Percentiles rank a stretch among this genome's conserved stretches.
These are phyloP conservation scores for Candida xiaguanensis DNA, from an alignment of 805 yeast genomes.

Conservation along the genomic window DNA sequence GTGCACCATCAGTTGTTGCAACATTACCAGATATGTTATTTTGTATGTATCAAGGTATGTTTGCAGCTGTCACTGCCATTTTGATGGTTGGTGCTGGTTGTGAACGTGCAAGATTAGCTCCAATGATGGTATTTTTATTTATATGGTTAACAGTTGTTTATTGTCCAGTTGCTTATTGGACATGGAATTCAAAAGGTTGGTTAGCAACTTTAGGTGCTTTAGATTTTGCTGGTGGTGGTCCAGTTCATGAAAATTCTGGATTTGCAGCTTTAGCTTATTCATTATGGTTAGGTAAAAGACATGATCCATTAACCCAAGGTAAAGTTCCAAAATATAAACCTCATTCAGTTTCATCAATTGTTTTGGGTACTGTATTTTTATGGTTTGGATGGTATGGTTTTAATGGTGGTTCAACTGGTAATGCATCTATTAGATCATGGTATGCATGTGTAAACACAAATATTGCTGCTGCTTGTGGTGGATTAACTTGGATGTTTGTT, in stretches of 20 bases:
- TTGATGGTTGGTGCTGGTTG: constrained; percentile 97
- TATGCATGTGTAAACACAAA: constrained; percentile 92
- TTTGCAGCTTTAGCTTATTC: constrained; percentile 95
- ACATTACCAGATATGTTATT: constrained; percentile 88
- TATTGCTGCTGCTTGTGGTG: constrained; percentile 91
- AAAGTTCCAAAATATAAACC: constrained; percentile 89
- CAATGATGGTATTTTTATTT: constrained; percentile 93
- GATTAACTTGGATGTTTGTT: constrained; percentile 88
- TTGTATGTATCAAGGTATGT: constrained; percentile 94
- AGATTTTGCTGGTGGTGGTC: constrained; percentile 99
- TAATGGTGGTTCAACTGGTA: constrained; percentile 98
- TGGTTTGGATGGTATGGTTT: constrained; percentile 99
- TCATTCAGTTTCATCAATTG: constrained; percentile 86
- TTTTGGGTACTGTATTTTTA: constrained; percentile 87
- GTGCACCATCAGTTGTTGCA: constrained; percentile 65
- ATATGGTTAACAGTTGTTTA: constrained; percentile 94
- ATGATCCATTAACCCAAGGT: constrained; percentile 66
- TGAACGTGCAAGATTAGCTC: constrained; percentile 93
- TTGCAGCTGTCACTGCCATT: constrained; percentile 89
- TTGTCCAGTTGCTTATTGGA: constrained; percentile 96
- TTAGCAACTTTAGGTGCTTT: constrained; percentile 74
- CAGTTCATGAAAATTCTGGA: constrained; percentile 94
- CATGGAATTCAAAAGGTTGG: constrained; percentile 97
- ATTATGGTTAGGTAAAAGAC: constrained; percentile 85
- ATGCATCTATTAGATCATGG: constrained; percentile 89